Base-by-base conservation (phyloP, 768 basidiomycete genomes). In the Suillus subluteus region DNA sequence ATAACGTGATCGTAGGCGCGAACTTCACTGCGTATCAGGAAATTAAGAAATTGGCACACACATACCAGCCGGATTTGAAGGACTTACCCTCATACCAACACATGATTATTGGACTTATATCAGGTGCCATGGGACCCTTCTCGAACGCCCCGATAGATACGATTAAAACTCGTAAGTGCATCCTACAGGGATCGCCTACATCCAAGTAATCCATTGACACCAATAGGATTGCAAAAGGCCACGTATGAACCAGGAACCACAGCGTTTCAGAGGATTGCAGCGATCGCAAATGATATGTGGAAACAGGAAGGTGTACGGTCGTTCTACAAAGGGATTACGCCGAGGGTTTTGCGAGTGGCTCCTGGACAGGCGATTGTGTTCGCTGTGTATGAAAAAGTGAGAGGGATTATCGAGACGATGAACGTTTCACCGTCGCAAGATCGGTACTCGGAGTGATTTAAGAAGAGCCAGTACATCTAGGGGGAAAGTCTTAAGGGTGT, bases 11-110 rank as follows among this genome's bases (percentile, higher is more conserved):
- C 21, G 7, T 59, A 89, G 96, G 95, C 71, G 96, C 94, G 30
- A 99, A 99, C 79, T 99, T 99, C 73, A 99, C 98, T 5, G 95
- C 92, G 52, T 99, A 99, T 81, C 96, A 98, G 75, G 95, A 99
- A 76, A 82, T 99, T 72, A 99, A 99, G 83, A 93, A 91, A 74
- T 69, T 92, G 62, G 90, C 92, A 16, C 86, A 92, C 65, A 80
- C 79, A 64, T 79, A 86, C 70, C 98, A 99, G 77, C 97, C 96
- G 13, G 87, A 91, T 55, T 79, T 91, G 63, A 74, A 73, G 0
- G 91, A 94, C 48, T 85, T 99, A 37, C 98, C 98, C 4, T 94
- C 93, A 41, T 98, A 94, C 78, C 98, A 99, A 76, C 94, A 96
- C 72, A 97, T 98, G 91, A 58, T 92, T 30, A 94, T 99, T 66